A percentile compares a stretch with the other conserved stretches of the same genome.
These are phyloP conservation scores for Meripilus lineatus DNA, from an alignment of 1,284 basidiomycete genomes.

Conservation along the genomic window DNA sequence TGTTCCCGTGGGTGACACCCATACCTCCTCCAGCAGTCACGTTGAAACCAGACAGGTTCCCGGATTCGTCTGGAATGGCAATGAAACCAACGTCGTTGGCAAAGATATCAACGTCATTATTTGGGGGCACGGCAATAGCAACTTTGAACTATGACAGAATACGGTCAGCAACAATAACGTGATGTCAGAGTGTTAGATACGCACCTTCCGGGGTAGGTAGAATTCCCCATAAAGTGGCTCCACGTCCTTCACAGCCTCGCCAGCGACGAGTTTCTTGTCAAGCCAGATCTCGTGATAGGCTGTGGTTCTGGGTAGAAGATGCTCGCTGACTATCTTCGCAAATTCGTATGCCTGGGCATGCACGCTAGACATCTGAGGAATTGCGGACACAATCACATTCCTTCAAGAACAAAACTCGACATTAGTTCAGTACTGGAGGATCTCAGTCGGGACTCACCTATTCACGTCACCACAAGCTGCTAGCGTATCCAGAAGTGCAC, in stretches of 20 bases:
- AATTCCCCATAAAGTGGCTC: slow-evolving; percentile 97
- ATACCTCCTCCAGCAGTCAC: slow-evolving; percentile 93
- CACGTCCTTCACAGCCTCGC: slow-evolving; percentile 88
- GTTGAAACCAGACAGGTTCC: slow-evolving; percentile 84
- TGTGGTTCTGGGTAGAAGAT: slow-evolving; percentile 85
- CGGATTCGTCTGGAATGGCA: slow-evolving; percentile 76
- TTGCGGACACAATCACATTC: slow-evolving; percentile 91
- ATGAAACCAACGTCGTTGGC: slow-evolving; percentile 96
- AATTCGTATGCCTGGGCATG: slow-evolving; percentile 87
- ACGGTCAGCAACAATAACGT: slow-evolving; percentile 11
- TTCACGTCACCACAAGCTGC: slow-evolving; percentile 99
- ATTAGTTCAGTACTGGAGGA: not conserved
- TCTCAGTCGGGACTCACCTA: slow-evolving; percentile 46
- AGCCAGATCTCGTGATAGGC: slow-evolving; percentile 99
- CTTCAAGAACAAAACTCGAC: slow-evolving; percentile 31
- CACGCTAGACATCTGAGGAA: slow-evolving; percentile 82
- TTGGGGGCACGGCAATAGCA: slow-evolving; percentile 93
- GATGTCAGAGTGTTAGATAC: slow-evolving; percentile 14
- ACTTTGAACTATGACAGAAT: slow-evolving; percentile 80
- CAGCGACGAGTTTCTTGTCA: slow-evolving; percentile 91
- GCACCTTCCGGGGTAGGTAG: slow-evolving; percentile 91
- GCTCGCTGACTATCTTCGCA: slow-evolving; percentile 81
- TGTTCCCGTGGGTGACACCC: slow-evolving; percentile 99
- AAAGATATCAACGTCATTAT: slow-evolving; percentile 96
- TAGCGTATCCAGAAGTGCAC: slow-evolving; percentile 88